These are phyloP conservation scores for Begonia masoniana DNA, from an alignment of 306 rosid genomes.

Conservation along the genomic window DNA sequence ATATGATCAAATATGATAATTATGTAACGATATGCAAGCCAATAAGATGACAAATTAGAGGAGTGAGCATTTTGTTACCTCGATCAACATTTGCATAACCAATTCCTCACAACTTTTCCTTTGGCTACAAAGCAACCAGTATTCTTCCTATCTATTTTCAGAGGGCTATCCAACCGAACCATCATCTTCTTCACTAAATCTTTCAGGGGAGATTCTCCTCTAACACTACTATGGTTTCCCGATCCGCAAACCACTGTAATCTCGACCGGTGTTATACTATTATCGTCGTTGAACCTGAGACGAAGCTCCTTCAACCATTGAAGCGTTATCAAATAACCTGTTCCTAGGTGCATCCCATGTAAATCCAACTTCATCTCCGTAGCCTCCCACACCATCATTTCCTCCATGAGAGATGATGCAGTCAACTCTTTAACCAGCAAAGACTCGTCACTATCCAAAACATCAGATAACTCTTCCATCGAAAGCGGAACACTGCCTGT, in stretches of 20 bases:
- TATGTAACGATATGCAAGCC: background rate
- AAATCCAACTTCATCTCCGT: constrained; percentile 66
- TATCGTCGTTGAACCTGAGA: constrained; percentile 18
- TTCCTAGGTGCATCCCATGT: constrained; percentile 63
- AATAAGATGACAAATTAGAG: background rate
- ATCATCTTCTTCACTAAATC: constrained; percentile 51
- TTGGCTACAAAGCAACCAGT: constrained; percentile 66
- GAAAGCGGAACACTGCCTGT: constrained; percentile 28
- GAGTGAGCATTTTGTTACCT: background rate
- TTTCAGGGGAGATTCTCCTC: constrained; percentile 60
- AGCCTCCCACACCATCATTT: constrained; percentile 51
- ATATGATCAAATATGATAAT: background rate
- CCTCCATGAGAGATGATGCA: constrained; percentile 33
- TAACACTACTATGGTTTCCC: constrained; percentile 70
- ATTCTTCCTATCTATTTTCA: constrained; percentile 57
- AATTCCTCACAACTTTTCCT: constrained; percentile 48
- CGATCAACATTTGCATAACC: constrained; percentile 24
- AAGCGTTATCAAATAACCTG: constrained; percentile 52
- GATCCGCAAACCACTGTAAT: constrained; percentile 49
- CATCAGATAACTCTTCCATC: constrained; percentile 22
- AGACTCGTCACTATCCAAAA: constrained; percentile 45
- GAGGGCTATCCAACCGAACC: constrained; percentile 39
- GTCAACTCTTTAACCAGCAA: constrained; percentile 47
- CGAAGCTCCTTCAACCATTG: constrained; percentile 64
- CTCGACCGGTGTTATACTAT: constrained; percentile 22